These are phyloP conservation scores for Pythium brachiatum DNA, from an alignment of 352 stramenopile species.

Conservation along the genomic window DNA sequence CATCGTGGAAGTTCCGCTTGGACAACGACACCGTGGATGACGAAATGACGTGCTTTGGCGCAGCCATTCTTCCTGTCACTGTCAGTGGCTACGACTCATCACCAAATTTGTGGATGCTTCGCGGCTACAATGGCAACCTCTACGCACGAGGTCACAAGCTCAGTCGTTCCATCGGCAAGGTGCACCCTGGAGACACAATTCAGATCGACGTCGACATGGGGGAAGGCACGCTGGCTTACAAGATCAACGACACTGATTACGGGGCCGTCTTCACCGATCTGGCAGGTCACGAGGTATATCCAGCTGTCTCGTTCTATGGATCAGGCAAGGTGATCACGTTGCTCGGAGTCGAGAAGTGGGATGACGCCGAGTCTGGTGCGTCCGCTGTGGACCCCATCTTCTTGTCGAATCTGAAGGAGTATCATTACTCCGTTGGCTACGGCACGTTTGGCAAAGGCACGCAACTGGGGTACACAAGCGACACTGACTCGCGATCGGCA, in stretches of 20 bases:
- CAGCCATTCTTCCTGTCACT: constrained; percentile 83
- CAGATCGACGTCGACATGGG: constrained; percentile 89
- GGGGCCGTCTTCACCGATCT: constrained; percentile 85
- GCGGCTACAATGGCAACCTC: constrained; percentile 90
- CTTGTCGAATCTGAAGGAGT: constrained; percentile 76
- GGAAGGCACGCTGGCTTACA: constrained; percentile 83
- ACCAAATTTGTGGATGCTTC: constrained; percentile 89
- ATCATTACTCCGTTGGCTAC: constrained; percentile 76
- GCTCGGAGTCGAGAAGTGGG: constrained; percentile 77
- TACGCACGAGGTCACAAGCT: constrained; percentile 89
- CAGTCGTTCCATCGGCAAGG: constrained; percentile 80
- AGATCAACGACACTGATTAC: constrained; percentile 90
- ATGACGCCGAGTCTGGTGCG: constrained; percentile 38
- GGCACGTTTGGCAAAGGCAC: constrained; percentile 73
- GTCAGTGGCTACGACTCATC: constrained; percentile 90
- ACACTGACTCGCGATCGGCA: constrained; percentile 19
- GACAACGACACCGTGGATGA: constrained; percentile 89
- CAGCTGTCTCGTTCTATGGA: constrained; percentile 88
- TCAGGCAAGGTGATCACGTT: constrained; percentile 86
- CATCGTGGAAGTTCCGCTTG: constrained; percentile 86
- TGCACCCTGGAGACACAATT: constrained; percentile 86
- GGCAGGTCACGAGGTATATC: constrained; percentile 77
- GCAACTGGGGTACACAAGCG: constrained; percentile 74
- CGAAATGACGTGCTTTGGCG: constrained; percentile 92
- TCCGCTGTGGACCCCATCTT: constrained; percentile 53